Conservation (phyloP, 129 eudicot genomes). For the Lonicera japonica region DNA sequence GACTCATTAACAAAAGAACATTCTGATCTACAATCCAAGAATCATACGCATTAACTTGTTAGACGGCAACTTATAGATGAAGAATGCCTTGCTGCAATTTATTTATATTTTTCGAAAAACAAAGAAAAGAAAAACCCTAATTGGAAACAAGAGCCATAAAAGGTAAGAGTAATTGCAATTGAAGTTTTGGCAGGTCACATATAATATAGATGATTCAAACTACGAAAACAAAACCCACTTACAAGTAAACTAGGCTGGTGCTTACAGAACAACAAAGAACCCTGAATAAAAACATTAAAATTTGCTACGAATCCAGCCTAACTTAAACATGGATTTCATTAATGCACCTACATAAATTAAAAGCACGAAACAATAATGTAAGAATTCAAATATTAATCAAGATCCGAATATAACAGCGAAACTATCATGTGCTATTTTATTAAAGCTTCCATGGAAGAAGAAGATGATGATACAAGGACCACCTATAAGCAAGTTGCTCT, state of each 20-base stretch:
- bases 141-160: no score
- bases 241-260: neutral
- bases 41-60: no score
- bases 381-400: conserved; percentile 12
- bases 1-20: no score
- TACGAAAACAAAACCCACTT: no score
- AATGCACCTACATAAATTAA: neutral
- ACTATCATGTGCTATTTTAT: conserved; percentile 42
- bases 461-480: conserved; percentile 34
- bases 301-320: neutral
- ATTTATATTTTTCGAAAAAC: no score
- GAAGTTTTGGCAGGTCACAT: no score
- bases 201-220: no score
- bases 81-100: no score
- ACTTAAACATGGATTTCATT: neutral
- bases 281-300: neutral
- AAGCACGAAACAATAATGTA: neutral
- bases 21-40: no score
- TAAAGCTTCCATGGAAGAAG: conserved; percentile 9
- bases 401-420: conserved; percentile 19
- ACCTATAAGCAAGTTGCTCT: conserved; percentile 41
- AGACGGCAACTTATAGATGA: no score
- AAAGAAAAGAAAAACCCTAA: no score
- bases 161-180: no score
- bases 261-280: neutral